Evolutionary conservation across 1,284 basidiomycete species (phyloP), one percentile per base, ranked within the genome.

Genomic region (Xerocomus nothofagi): DNA sequence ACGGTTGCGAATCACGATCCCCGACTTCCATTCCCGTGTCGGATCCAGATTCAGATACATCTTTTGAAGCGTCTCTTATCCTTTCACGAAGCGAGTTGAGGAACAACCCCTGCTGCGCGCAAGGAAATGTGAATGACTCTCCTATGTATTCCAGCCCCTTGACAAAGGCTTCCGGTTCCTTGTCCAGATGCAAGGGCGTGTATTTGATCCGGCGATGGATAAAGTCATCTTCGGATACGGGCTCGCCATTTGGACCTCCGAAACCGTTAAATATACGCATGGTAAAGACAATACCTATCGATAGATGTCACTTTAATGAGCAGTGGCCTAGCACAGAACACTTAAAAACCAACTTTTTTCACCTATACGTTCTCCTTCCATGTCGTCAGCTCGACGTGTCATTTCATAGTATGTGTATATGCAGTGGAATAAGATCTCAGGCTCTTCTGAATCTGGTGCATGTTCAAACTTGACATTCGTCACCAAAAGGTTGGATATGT

Each of bases 31-130:
- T 65, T 23, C 63, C 67, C 31, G 46, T 37, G 33, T 63, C 61
- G 29, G 55, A 58, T 31, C 58, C 66, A 37, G 66, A 68, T 20
- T 71, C 66, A n/a, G 59, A 60, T 40, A 59, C 59, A 14, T 58
- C 58, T 42, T 66, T 63, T 12, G 62, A 40, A 20, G 70, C 70
- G 3, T 75, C 72, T 30, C 67, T 70, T 51, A 86, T 65, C 42
- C 71, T 73, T 33, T 78, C 76, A 47, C 77, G 71, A 51, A 86
- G 64, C 18, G 80, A 82, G 58, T 75, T 74, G 39, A 85, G 63
- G 68, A 90, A 86, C 20, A 85, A 66, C 3, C 80, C 74, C 47
- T 86, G 72, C 64, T 91, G 88, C 18, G 76, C 71, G 39, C 76
- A 73, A 47, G 76, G 71, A 61, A 91, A 91, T 14, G 84, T 81